Base-by-base conservation (phyloP, 352 stramenopile species). In the Globisporangium parvum region DNA sequence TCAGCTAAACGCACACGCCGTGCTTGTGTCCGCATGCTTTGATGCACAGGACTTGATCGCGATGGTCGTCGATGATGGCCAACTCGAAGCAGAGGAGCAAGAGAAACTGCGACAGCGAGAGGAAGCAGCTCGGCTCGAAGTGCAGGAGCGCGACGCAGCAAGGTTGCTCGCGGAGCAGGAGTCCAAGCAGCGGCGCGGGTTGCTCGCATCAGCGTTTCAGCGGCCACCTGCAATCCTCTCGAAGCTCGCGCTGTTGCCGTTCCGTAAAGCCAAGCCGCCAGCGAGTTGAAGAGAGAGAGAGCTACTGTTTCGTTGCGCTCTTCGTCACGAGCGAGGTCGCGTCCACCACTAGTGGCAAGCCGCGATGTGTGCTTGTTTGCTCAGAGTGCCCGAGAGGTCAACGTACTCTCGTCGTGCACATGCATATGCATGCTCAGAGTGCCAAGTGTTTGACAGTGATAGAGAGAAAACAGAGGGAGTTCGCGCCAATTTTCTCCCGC, bases 1-100 rank as follows among this genome's bases (percentile, higher is more conserved):
- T 8, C 15, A 26, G 3, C 8, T 47, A 23, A 26, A 6, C 8
- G 26, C 10, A 5, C 1, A 18, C 1, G 4, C 3, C 20, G 6
- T 1, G 20, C 8, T 31, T 55, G 47, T 42, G 17, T 1, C 24
- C 12, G 26, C 46, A n/a, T 51, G 15, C 35, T 12, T 12, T 14
- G 47, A 3, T 14, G 5, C 57, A 18, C 39, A 89, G 71, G 77
- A 88, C 31, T 66, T 88, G 14, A 68, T 88, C 14, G 45, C 55
- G 5, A 63, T 85, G 10, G 70, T 69, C 0, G 53, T 91, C 23
- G 73, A 76, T 17, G 69, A 80, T n/a, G 53, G 54, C 3, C 69
- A 65, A 9, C 31, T 85, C n/a, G 66, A 80, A 44, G 64, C 63
- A 0, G 73, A 85, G 20, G 70, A 73, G 40, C 62, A 79, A 24